Base-by-base conservation (phyloP, 2,329 filamentous ascomycete genomes). In the Verticillium alfalfae region DNA sequence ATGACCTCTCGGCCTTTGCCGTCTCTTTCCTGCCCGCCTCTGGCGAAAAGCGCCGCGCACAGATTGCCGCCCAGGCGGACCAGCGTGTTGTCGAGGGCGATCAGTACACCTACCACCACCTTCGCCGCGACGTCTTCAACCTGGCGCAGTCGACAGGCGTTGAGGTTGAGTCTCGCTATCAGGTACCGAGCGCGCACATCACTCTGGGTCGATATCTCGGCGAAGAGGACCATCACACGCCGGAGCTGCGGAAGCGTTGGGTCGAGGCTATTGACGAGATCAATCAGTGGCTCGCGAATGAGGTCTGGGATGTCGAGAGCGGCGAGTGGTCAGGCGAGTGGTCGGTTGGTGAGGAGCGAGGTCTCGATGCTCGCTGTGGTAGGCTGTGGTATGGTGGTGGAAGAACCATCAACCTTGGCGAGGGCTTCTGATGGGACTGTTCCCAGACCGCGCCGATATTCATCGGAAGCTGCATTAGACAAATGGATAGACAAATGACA, bases 301-400 rank as follows among this genome's bases (percentile, higher is more conserved):
- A 90, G 69, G 88, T 89, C 58, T 96, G 92, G 91, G 84, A 86
- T 22, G 77, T 74, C 45, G 68, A 72, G 31, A 75, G 70, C 56
- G 76, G 72, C 9, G 74, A 75, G 12, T 76, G 79, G 39, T 71
- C 80, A 2, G 88, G 89, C 0, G 90, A 95, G 70, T 97, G 94
- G 93, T 78, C 90, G 31, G 87, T 97, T n/a, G 93, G 94, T 0
- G 86, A 96, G 68, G 92, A 94, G 72, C 89, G 81, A 68, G 93
- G 93, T 0, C 76, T 97, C 60, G 90, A 94, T 69, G 87, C 86
- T 62, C 84, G 91, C 55, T 85, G 83, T 65, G 94, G 94, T 0
- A 80, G 82, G 6, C 75, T 97, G 55, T 98, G 93, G 93, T 97
- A 97, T 77, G 94, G 90, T 39, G 91, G 88, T 34, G 93, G 93